phyloP scores from a whole-genome alignment of 2,329 filamentous ascomycete species.

The Aspergillus carbonarius region DNA sequence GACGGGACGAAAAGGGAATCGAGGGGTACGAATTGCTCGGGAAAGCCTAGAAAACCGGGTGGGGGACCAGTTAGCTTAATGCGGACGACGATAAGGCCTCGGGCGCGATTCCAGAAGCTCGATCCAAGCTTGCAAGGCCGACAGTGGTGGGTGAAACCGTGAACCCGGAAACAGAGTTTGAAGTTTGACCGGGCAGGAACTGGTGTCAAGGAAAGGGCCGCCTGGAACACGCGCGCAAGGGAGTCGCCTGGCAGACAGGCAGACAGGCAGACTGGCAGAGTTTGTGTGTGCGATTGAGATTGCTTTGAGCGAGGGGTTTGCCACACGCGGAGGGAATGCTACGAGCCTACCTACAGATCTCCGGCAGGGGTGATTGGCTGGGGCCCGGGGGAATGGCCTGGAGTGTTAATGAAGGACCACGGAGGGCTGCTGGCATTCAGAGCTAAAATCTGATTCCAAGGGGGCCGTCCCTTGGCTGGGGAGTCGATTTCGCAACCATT shows the following conservation, averaged over 20 bases:
- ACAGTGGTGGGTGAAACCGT: too few relatives aligned
- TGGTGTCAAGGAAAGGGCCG: background rate
- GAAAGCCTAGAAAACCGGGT: conserved; percentile 12
- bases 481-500: background rate
- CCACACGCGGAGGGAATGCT: conserved; percentile 1
- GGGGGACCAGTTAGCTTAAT: conserved; percentile 15
- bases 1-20: conserved; percentile 4
- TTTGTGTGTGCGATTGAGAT: background rate
- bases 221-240: background rate
- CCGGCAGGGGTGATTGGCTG: background rate
- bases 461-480: background rate
- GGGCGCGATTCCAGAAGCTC: conserved; percentile 6
- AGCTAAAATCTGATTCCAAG: background rate
- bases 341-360: background rate
- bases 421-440: background rate
- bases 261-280: background rate
- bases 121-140: background rate
- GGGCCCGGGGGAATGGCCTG: background rate
- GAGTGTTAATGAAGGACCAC: background rate
- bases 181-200: background rate
- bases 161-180: background rate
- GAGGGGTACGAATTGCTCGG: conserved; percentile 9
- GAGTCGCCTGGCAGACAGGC: background rate
- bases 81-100: conserved; percentile 13
- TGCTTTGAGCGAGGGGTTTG: background rate